Percentiles rank a stretch among this genome's conserved stretches.
Evolutionary conservation across 352 stramenopile genomes (phyloP).

Genomic region (Phytophthora kernoviae): DNA sequence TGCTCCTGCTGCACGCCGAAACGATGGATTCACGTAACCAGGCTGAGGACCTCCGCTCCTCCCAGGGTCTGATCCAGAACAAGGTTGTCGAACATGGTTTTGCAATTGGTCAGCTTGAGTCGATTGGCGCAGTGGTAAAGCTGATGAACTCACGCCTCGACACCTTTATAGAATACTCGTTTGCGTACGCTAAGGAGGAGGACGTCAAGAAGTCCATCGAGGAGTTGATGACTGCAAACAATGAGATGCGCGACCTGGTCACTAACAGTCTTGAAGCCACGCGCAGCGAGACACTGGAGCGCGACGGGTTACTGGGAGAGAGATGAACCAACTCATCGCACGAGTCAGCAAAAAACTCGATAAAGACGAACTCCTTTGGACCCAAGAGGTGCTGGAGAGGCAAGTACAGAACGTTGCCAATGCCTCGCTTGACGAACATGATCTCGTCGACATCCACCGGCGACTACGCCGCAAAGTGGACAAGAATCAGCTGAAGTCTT

Average conservation of each 20-base stretch:
- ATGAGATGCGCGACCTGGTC: slow-evolving; percentile 47
- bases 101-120: slow-evolving; percentile 53
- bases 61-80: slow-evolving; percentile 34
- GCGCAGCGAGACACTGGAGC: slow-evolving; percentile 46
- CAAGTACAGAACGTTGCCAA: slow-evolving; percentile 75
- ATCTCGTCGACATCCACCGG: slow-evolving; percentile 65
- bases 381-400: slow-evolving; percentile 66
- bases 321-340: slow-evolving; percentile 63
- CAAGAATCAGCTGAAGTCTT: slow-evolving; percentile 54
- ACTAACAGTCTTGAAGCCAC: slow-evolving; percentile 53
- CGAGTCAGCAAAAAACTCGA: slow-evolving; percentile 79
- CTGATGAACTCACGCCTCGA: slow-evolving; percentile 66
- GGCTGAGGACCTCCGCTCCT: slow-evolving; percentile 34
- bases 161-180: slow-evolving; percentile 66
- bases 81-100: slow-evolving; percentile 52
- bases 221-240: slow-evolving; percentile 57
- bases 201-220: slow-evolving; percentile 78
- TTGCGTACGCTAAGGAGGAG: slow-evolving; percentile 72
- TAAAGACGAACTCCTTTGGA: slow-evolving; percentile 81
- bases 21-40: slow-evolving; percentile 43
- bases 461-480: slow-evolving; percentile 64
- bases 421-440: slow-evolving; percentile 59
- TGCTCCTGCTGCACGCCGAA: slow-evolving; percentile 50
- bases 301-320: slow-evolving; percentile 60
- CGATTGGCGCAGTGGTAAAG: slow-evolving; percentile 61